Evolutionary conservation across 352 stramenopile genomes (phyloP).

Genomic region (Blastocystis hominis): DNA sequence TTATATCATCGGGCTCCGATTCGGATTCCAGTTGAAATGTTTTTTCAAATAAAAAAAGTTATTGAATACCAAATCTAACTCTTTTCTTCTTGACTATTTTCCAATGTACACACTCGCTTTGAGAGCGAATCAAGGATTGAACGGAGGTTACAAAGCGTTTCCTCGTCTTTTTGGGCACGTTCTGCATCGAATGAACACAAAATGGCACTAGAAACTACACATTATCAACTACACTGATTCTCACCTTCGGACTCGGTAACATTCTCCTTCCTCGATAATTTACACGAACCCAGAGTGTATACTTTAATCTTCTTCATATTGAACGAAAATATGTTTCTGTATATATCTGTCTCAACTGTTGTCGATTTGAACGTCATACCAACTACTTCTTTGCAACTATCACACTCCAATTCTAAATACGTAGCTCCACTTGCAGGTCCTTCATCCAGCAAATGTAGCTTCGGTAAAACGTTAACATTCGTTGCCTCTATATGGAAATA

Average conservation of each 20-base stretch:
- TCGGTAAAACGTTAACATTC: neutral
- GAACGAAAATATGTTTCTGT: slow-evolving; percentile 19
- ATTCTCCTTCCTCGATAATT: neutral
- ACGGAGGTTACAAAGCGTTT: neutral
- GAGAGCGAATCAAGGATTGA: neutral
- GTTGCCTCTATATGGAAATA: neutral
- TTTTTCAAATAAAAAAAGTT: neutral
- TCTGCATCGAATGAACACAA: slow-evolving; percentile 45
- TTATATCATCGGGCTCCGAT: neutral
- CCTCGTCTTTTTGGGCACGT: neutral
- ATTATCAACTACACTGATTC: neutral
- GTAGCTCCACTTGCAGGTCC: neutral
- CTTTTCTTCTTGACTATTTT: neutral
- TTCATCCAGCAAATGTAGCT: neutral
- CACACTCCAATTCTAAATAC: slow-evolving; percentile 26
- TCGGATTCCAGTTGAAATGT: neutral
- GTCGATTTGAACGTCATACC: slow-evolving; percentile 50
- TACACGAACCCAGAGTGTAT: slow-evolving; percentile 12
- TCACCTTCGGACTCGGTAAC: neutral
- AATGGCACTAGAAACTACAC: slow-evolving; percentile 31
- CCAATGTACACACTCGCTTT: neutral
- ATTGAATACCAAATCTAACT: no score
- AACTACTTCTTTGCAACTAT: neutral
- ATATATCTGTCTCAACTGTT: slow-evolving; percentile 27
- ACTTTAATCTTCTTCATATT: slow-evolving; percentile 20